phyloP scores from a whole-genome alignment of 2,329 filamentous ascomycete species.

The Aspergillus felis region DNA sequence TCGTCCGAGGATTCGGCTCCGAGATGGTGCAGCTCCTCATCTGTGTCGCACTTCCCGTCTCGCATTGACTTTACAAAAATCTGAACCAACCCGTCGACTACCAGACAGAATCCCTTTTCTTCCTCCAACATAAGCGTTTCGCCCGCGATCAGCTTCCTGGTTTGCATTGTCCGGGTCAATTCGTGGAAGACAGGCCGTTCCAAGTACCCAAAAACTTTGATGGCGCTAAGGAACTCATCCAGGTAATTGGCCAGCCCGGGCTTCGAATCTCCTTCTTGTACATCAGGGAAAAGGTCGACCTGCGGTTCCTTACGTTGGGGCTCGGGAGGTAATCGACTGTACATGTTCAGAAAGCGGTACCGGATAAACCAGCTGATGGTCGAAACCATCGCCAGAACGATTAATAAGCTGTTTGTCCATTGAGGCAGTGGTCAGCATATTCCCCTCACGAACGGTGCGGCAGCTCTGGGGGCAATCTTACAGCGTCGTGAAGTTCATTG shows the following conservation, averaged over 20 bases:
- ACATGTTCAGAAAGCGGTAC: slow-evolving; percentile 96
- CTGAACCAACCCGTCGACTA: slow-evolving; percentile 92
- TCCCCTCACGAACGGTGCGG: background rate
- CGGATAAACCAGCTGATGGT: slow-evolving; percentile 88
- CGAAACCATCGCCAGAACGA: slow-evolving; percentile 72
- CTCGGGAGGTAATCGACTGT: slow-evolving; percentile 86
- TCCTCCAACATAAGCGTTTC: slow-evolving; percentile 94
- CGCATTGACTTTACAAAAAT: slow-evolving; percentile 93
- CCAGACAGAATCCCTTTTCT: slow-evolving; percentile 95
- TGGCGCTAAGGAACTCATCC: slow-evolving; percentile 95
- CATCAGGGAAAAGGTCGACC: slow-evolving; percentile 90
- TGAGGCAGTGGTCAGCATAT: slow-evolving; percentile 6
- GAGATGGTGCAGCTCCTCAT: slow-evolving; percentile 38
- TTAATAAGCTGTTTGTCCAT: slow-evolving; percentile 59
- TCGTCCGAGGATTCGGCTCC: slow-evolving; percentile 58
- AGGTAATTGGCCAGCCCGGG: slow-evolving; percentile 92
- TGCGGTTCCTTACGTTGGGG: slow-evolving; percentile 94
- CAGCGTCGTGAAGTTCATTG: slow-evolving; percentile 97
- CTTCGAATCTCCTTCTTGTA: slow-evolving; percentile 84
- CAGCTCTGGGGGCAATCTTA: slow-evolving; percentile 43
- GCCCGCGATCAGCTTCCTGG: slow-evolving; percentile 88
- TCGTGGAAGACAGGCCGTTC: slow-evolving; percentile 97
- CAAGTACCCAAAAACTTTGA: slow-evolving; percentile 97
- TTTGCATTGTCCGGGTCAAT: slow-evolving; percentile 96
- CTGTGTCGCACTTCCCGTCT: slow-evolving; percentile 32